These are phyloP conservation scores for Malassezia japonica DNA, from an alignment of 1,284 basidiomycete species.

Conservation along the genomic window DNA sequence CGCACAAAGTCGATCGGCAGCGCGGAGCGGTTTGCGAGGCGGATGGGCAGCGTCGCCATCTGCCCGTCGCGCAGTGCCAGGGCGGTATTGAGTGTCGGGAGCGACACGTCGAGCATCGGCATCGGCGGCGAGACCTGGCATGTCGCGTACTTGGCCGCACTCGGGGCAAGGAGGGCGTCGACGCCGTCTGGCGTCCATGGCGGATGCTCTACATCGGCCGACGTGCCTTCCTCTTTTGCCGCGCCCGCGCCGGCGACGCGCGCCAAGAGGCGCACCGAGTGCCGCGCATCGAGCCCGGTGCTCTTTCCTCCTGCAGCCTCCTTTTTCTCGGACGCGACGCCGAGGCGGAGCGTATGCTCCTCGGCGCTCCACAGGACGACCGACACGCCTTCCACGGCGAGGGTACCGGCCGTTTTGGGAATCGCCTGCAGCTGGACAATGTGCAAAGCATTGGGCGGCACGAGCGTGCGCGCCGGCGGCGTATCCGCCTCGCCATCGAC, in stretches of 20 bases:
- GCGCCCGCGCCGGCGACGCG: background rate
- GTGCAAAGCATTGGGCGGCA: slow-evolving; percentile 67
- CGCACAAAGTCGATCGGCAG: slow-evolving; percentile 74
- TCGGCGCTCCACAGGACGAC: slow-evolving; percentile 65
- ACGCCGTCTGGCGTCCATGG: too few relatives aligned
- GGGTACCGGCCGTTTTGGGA: slow-evolving; percentile 59
- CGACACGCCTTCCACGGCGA: slow-evolving; percentile 66
- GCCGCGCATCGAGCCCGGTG: slow-evolving; percentile 59
- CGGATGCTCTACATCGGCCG: too few relatives aligned
- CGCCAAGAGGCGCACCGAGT: slow-evolving; percentile 16
- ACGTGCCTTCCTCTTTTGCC: slow-evolving; percentile 53
- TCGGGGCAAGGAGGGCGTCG: slow-evolving; percentile 53
- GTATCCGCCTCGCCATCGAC: slow-evolving; percentile 70
- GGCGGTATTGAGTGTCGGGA: slow-evolving; percentile 79
- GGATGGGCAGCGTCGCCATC: slow-evolving; percentile 69
- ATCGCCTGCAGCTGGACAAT: slow-evolving; percentile 63
- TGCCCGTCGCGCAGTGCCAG: slow-evolving; percentile 91
- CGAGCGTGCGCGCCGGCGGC: slow-evolving; percentile 54
- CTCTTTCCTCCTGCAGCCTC: too few relatives aligned
- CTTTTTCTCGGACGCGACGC: background rate
- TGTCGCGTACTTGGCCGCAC: too few relatives aligned
- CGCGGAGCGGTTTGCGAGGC: slow-evolving; percentile 64
- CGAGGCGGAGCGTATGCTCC: slow-evolving; percentile 28
- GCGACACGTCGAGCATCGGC: slow-evolving; percentile 70
- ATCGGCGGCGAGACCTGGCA: too few relatives aligned